These are phyloP conservation scores for Phialemoniopsis sp. DNA, from an alignment of 2,329 filamentous ascomycete species.

Conservation along the genomic window DNA sequence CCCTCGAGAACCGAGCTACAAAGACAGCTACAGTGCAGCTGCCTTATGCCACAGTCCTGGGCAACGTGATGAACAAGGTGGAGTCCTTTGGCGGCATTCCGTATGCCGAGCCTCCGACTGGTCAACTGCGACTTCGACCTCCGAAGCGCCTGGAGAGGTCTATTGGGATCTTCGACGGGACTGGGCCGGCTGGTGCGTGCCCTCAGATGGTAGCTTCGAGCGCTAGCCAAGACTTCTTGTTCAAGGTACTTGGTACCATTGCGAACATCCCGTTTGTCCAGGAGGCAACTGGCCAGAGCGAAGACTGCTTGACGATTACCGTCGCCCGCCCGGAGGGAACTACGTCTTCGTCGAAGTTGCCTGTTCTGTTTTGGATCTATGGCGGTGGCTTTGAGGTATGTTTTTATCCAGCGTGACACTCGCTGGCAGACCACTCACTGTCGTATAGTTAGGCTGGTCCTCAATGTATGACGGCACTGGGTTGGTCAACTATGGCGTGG, in stretches of 20 bases:
- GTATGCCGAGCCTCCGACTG: constrained; percentile 57
- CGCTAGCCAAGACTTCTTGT: constrained; percentile 22
- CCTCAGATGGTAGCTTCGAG: constrained; percentile 54
- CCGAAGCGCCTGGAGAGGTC: constrained; percentile 45
- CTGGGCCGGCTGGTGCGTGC: constrained; percentile 40
- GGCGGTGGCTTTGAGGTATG: constrained; percentile 49
- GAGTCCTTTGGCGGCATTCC: constrained; percentile 62
- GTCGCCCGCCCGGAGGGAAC: constrained; percentile 41
- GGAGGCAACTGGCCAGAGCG: constrained; percentile 32
- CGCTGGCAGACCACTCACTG: no score
- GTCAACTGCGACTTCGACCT: constrained; percentile 53
- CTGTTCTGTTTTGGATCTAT: constrained; percentile 55
- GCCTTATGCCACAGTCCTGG: no score
- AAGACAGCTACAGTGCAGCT: no score
- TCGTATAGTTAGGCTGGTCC: constrained; percentile 26
- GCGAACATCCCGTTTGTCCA: constrained; percentile 40
- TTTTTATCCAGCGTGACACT: no score
- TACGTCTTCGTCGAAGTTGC: constrained; percentile 36
- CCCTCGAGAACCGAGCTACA: no score
- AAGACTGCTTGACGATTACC: constrained; percentile 48
- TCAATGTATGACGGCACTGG: constrained; percentile 29
- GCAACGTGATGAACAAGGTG: constrained; percentile 19
- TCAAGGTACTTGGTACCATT: constrained; percentile 30
- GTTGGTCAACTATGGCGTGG: constrained; percentile 26
- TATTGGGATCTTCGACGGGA: constrained; percentile 47